A percentile compares a stretch with the other conserved stretches of the same genome.
Evolutionary conservation across 352 stramenopile genomes (phyloP).

Genomic region (Globisporangium iwayamae): DNA sequence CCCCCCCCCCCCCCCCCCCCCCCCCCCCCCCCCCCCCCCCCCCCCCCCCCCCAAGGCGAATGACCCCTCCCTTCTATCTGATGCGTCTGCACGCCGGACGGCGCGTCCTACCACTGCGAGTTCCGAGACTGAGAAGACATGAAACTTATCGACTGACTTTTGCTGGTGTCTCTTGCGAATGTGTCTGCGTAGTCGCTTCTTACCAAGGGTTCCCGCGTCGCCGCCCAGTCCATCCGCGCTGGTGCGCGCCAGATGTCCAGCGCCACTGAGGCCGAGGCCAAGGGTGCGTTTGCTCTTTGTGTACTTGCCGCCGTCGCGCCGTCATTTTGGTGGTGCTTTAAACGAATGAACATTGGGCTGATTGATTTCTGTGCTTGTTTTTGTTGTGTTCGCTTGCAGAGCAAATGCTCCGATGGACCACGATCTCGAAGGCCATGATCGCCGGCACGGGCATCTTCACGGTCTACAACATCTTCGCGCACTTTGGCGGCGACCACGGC

Average conservation of each 20-base stretch:
- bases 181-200: slow-evolving; percentile 47
- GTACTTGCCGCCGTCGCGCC: not conserved
- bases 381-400: slow-evolving; percentile 26
- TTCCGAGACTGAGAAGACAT: not conserved
- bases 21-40: too few relatives aligned
- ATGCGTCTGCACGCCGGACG: not conserved
- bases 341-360: not conserved
- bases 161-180: not conserved
- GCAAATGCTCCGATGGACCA: slow-evolving; percentile 83
- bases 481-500: slow-evolving; percentile 39
- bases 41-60: too few relatives aligned
- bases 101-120: too few relatives aligned
- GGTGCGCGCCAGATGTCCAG: slow-evolving; percentile 75
- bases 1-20: too few relatives aligned
- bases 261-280: slow-evolving; percentile 78
- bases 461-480: slow-evolving; percentile 48
- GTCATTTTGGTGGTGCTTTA: slow-evolving; percentile 13
- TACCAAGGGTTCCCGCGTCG: slow-evolving; percentile 51
- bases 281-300: slow-evolving; percentile 35
- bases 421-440: slow-evolving; percentile 86
- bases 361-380: slow-evolving; percentile 3
- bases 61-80: not conserved
- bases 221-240: slow-evolving; percentile 49
- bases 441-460: slow-evolving; percentile 52
- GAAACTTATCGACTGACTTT: slow-evolving; percentile 1